Percentiles rank a stretch among this genome's conserved stretches.
These are phyloP conservation scores for Eimeria praecox DNA, from an alignment of 169 alveolate species.

Conservation along the genomic window DNA sequence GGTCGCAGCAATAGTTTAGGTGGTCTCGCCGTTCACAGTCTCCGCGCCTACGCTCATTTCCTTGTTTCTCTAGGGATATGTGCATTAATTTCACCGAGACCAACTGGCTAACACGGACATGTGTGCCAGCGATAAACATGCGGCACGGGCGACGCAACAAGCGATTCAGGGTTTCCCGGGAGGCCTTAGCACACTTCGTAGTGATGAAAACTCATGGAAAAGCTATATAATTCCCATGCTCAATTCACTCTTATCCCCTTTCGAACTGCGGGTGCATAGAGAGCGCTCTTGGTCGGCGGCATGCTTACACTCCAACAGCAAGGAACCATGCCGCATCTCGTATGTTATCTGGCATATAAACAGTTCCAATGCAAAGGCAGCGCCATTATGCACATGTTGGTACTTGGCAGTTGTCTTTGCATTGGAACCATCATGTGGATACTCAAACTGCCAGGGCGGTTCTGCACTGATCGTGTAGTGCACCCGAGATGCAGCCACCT, in stretches of 20 bases:
- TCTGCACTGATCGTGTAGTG: not conserved
- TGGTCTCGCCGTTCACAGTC: not conserved
- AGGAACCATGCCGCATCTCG: not conserved
- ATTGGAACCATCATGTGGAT: not conserved
- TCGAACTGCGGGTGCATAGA: not conserved
- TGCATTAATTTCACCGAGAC: not conserved
- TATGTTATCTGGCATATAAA: not conserved
- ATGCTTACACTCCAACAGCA: not conserved
- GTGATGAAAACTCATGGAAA: not conserved
- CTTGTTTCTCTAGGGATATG: not conserved
- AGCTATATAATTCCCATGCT: not conserved
- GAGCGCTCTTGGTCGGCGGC: not conserved
- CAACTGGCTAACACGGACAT: not conserved
- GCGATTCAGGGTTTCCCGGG: not conserved
- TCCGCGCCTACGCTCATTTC: not conserved
- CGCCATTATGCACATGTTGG: not conserved
- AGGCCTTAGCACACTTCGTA: not conserved
- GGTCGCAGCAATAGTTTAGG: not conserved
- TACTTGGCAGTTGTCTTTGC: not conserved
- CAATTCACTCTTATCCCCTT: not conserved
- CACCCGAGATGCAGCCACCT: too few species aligned
- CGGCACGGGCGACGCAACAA: not conserved
- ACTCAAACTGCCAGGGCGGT: not conserved
- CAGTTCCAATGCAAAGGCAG: not conserved
- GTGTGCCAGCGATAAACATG: not conserved